Evolutionary conservation across 257 asterid species (phyloP).

Genomic region (Solanum chmielewskii): DNA sequence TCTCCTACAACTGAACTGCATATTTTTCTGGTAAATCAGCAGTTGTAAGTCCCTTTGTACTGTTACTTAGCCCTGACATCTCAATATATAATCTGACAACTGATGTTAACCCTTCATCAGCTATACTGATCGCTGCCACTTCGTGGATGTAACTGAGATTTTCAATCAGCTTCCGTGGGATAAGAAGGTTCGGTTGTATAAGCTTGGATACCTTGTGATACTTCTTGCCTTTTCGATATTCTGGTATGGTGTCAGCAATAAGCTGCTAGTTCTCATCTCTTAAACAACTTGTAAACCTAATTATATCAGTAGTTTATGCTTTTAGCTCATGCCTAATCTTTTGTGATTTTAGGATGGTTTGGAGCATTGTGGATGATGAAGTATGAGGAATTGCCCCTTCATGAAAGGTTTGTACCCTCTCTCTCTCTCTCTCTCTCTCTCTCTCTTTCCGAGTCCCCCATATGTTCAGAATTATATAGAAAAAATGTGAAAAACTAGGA

Average conservation of each 20-base stretch:
- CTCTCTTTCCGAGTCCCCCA: not conserved
- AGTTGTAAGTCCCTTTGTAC: not conserved
- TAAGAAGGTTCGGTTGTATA: slow-evolving; percentile 52
- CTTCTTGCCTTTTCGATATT: slow-evolving; percentile 47
- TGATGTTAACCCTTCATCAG: slow-evolving; percentile 24
- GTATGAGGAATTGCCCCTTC: not conserved
- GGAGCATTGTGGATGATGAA: slow-evolving; percentile 57
- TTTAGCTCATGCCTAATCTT: not conserved
- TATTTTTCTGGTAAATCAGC: not conserved
- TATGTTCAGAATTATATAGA: not conserved
- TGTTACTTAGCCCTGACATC: not conserved
- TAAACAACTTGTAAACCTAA: not conserved
- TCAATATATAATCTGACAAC: not conserved
- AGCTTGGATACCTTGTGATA: slow-evolving; percentile 59
- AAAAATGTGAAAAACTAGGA: not conserved
- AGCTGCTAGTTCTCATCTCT: not conserved
- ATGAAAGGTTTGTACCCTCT: not conserved
- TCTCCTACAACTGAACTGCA: not conserved
- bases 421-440: not conserved
- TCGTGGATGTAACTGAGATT: slow-evolving; percentile 83
- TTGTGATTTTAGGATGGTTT: slow-evolving; percentile 57
- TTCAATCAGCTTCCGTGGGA: slow-evolving; percentile 69
- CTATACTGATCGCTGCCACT: slow-evolving; percentile 37
- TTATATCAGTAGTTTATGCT: not conserved
- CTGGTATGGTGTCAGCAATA: slow-evolving; percentile 23